phyloP scores from a whole-genome alignment of 108 stramenopile species.

The Conticribra weissflogii region DNA sequence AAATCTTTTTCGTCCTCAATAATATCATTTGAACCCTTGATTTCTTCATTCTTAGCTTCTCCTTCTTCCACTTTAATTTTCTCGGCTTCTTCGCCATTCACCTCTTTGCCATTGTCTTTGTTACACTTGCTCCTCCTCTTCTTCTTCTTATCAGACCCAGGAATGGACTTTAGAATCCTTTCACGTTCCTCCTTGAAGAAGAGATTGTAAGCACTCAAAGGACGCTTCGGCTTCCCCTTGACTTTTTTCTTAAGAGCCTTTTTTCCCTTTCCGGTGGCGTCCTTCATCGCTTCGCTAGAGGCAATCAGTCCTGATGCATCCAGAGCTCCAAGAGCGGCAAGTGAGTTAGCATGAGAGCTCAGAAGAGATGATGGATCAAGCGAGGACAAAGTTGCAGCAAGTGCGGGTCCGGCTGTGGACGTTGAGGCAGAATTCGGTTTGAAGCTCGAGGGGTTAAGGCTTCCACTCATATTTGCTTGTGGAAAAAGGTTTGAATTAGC shows the following conservation, averaged over 20 bases:
- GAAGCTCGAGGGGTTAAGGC: not conserved
- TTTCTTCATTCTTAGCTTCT: slow-evolving; percentile 1
- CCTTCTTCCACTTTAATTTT: slow-evolving; percentile 48
- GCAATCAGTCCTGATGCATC: not conserved
- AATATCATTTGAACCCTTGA: slow-evolving; percentile 1
- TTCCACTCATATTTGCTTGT: not conserved
- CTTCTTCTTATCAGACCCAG: slow-evolving; percentile 3
- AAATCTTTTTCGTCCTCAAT: slow-evolving; percentile 28
- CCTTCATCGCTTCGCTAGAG: not conserved
- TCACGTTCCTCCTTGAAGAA: slow-evolving; percentile 35
- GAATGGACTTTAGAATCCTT: slow-evolving; percentile 35
- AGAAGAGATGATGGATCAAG: not conserved
- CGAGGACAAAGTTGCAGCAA: not conserved
- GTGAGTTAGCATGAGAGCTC: not conserved
- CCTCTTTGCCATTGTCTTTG: not conserved
- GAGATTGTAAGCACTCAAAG: slow-evolving; percentile 62
- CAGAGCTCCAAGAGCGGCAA: not conserved
- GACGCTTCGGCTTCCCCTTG: slow-evolving; percentile 68
- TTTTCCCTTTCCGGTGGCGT: slow-evolving; percentile 18
- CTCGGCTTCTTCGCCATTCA: slow-evolving; percentile 22
- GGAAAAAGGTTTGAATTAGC: not conserved
- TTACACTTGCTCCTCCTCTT: too few relatives aligned
- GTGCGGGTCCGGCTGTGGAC: not conserved
- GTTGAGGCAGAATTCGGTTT: not conserved
- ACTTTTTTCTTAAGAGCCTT: slow-evolving; percentile 46